Percentiles rank a stretch among this genome's conserved stretches.
phyloP scores from a whole-genome alignment of 1,139 yeast species.

The Debaryomyces nepalensis region DNA sequence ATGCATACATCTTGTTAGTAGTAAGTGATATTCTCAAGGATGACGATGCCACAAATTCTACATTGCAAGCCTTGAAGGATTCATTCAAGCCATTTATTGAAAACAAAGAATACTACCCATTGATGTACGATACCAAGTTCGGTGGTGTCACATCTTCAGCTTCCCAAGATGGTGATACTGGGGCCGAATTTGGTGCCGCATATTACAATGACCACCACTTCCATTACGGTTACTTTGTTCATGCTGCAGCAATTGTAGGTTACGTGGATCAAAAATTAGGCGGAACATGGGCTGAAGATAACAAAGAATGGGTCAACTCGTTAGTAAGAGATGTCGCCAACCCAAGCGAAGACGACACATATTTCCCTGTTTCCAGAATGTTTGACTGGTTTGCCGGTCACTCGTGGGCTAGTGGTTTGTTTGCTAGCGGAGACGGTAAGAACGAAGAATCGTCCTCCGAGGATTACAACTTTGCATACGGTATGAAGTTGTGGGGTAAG shows the following conservation, averaged over 20 bases:
- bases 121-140: slow-evolving; percentile 69
- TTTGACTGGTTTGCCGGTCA: slow-evolving; percentile 86
- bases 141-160: slow-evolving; percentile 74
- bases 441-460: slow-evolving; percentile 83
- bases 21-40: slow-evolving; percentile 64
- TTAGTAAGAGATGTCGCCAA: slow-evolving; percentile 79
- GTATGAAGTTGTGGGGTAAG: slow-evolving; percentile 80
- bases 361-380: slow-evolving; percentile 76
- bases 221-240: slow-evolving; percentile 79
- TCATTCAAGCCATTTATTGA: slow-evolving; percentile 55
- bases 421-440: slow-evolving; percentile 72
- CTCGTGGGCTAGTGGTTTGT: slow-evolving; percentile 84
- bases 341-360: slow-evolving; percentile 61
- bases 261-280: slow-evolving; percentile 61
- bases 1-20: slow-evolving; percentile 70
- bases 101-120: slow-evolving; percentile 60
- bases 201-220: slow-evolving; percentile 82
- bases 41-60: slow-evolving; percentile 49
- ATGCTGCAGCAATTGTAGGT: slow-evolving; percentile 78
- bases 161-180: slow-evolving; percentile 50
- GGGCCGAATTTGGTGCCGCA: slow-evolving; percentile 59
- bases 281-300: slow-evolving; percentile 68
- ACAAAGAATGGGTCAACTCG: slow-evolving; percentile 67
- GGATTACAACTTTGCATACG: slow-evolving; percentile 80
- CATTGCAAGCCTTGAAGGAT: slow-evolving; percentile 53